Percentiles rank a stretch among this genome's conserved stretches.
These are phyloP conservation scores for Phytophthora hibernalis DNA, from an alignment of 352 stramenopile genomes.

Conservation along the genomic window DNA sequence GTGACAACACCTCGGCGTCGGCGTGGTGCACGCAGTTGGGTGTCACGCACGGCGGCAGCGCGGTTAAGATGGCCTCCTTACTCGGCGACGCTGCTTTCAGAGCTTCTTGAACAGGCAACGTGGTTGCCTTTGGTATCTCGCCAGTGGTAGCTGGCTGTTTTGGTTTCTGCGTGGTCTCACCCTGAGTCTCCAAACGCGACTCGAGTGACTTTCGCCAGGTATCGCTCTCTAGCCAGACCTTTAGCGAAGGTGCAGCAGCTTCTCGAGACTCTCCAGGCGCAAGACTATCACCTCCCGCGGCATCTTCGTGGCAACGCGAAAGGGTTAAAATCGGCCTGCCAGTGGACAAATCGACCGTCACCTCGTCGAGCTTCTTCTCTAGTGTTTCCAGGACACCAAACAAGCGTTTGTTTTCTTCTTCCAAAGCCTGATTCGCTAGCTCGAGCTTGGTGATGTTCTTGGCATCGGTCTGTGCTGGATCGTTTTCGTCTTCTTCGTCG, in stretches of 20 bases:
- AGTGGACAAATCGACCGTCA: slow-evolving; percentile 48
- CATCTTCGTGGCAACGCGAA: slow-evolving; percentile 4
- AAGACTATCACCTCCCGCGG: slow-evolving; percentile 7
- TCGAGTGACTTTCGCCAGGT: slow-evolving; percentile 51
- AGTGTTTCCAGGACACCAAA: slow-evolving; percentile 56
- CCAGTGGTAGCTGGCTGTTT: neutral
- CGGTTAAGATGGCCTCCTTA: neutral
- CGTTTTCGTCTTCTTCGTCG: slow-evolving; percentile 26
- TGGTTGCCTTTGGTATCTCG: neutral
- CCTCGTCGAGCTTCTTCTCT: slow-evolving; percentile 56
- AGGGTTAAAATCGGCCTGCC: slow-evolving; percentile 49
- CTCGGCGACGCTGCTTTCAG: slow-evolving; percentile 7
- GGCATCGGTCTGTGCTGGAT: slow-evolving; percentile 22
- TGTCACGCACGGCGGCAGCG: slow-evolving; percentile 22
- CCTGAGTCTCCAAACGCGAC: slow-evolving; percentile 20
- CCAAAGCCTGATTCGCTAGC: slow-evolving; percentile 42
- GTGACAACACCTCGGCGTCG: slow-evolving; percentile 65
- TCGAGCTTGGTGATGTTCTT: slow-evolving; percentile 45
- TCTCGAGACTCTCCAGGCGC: slow-evolving; percentile 9
- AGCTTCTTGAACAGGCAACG: slow-evolving; percentile 6
- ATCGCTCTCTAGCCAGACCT: slow-evolving; percentile 67
- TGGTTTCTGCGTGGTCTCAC: slow-evolving; percentile 1
- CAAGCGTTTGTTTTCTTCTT: slow-evolving; percentile 61
- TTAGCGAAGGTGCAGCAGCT: slow-evolving; percentile 44
- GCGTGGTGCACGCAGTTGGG: slow-evolving; percentile 60